Evolutionary conservation across 1,284 basidiomycete species (phyloP).

Genomic region (Papiliotrema laurentii): DNA sequence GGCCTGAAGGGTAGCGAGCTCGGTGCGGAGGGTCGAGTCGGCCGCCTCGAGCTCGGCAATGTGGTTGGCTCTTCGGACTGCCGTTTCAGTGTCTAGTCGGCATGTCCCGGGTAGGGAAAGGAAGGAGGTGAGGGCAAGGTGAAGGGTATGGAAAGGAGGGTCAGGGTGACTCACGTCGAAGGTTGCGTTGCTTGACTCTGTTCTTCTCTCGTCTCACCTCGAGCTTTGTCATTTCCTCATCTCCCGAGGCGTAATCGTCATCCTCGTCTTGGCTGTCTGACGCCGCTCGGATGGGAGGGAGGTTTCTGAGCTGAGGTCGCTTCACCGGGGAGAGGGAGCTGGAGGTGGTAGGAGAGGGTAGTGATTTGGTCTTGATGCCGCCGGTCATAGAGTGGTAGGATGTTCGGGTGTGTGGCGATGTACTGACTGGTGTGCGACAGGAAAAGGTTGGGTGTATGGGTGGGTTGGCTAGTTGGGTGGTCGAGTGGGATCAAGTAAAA

Average conservation of each 20-base stretch:
- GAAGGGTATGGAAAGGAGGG: not conserved
- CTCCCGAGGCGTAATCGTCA: conserved; percentile 3
- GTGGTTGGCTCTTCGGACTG: conserved; percentile 40
- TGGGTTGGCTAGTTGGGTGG: too few species aligned
- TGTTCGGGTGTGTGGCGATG: not conserved
- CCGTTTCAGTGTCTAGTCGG: conserved; percentile 3
- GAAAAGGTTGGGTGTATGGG: not conserved
- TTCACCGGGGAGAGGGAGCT: not conserved
- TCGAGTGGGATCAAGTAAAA: too few species aligned
- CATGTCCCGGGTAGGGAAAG: not conserved
- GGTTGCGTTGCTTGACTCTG: conserved; percentile 37
- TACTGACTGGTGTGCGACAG: not conserved
- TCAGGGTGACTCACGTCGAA: conserved; percentile 22
- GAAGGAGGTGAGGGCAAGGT: not conserved
- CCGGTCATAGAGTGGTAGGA: not conserved
- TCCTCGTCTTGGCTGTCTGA: not conserved
- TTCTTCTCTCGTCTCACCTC: conserved; percentile 35
- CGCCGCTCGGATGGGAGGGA: not conserved
- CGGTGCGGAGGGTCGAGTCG: conserved; percentile 14
- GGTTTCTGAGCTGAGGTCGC: not conserved
- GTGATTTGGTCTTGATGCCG: not conserved
- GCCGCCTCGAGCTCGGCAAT: conserved; percentile 33
- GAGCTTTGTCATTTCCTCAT: conserved; percentile 16
- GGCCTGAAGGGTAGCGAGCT: conserved; percentile 11
- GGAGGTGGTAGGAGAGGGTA: not conserved